Evolutionary conservation across 2,329 filamentous ascomycete species (phyloP).

Genomic region (Exserohilum turcica): DNA sequence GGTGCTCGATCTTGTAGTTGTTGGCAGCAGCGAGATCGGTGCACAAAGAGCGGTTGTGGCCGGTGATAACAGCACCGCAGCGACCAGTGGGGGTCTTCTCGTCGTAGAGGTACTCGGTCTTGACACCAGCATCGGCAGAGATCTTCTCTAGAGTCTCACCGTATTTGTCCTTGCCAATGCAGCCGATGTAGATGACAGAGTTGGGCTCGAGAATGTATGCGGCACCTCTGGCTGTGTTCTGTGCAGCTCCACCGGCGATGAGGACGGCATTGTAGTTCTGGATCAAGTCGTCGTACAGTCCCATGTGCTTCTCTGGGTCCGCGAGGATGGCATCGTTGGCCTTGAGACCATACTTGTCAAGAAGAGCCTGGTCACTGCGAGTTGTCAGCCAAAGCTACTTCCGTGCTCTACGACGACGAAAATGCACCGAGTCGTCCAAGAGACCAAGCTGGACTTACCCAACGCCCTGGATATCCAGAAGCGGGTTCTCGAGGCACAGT

Average conservation of each 20-base stretch:
- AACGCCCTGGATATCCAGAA: slow-evolving; percentile 92
- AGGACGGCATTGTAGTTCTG: slow-evolving; percentile 91
- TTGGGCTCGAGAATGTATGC: slow-evolving; percentile 90
- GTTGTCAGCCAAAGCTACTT: slow-evolving; percentile 28
- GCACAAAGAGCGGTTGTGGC: slow-evolving; percentile 91
- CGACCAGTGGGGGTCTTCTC: slow-evolving; percentile 82
- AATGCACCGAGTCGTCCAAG: not conserved
- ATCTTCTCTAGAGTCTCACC: slow-evolving; percentile 85
- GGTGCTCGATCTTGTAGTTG: slow-evolving; percentile 92
- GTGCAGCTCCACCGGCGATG: slow-evolving; percentile 93
- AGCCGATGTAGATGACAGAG: slow-evolving; percentile 91
- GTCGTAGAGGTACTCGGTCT: slow-evolving; percentile 94
- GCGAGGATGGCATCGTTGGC: slow-evolving; percentile 97
- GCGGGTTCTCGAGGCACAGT: slow-evolving; percentile 94
- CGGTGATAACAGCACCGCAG: slow-evolving; percentile 95
- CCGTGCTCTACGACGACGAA: slow-evolving; percentile 13
- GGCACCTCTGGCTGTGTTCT: slow-evolving; percentile 95
- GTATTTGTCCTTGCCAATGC: slow-evolving; percentile 95
- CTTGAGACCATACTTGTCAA: slow-evolving; percentile 93
- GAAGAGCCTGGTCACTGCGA: slow-evolving; percentile 75
- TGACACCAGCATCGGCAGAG: slow-evolving; percentile 83
- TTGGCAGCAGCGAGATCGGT: slow-evolving; percentile 96
- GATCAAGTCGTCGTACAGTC: slow-evolving; percentile 90
- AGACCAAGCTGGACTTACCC: slow-evolving; percentile 55
- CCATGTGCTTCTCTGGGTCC: slow-evolving; percentile 79